phyloP scores from a whole-genome alignment of 257 asterid species.

The Ehretia macrophylla region DNA sequence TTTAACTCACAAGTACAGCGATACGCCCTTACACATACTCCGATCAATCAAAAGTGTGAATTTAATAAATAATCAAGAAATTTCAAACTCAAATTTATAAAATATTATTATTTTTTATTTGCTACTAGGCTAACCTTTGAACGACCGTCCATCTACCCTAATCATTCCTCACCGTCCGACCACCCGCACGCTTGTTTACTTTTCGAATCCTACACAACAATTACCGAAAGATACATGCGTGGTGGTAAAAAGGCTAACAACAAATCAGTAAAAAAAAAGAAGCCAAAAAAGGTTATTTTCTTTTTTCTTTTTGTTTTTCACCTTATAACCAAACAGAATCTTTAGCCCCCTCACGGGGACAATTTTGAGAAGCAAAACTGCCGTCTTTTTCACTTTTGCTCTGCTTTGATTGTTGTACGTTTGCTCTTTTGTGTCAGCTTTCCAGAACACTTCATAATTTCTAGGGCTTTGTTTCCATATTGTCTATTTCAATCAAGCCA shows the following conservation, averaged over 20 bases:
- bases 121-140: too few species aligned
- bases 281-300: background rate
- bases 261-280: too few species aligned
- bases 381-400: slow-evolving; percentile 11
- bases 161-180: background rate
- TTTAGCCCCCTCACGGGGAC: slow-evolving; percentile 1
- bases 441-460: slow-evolving; percentile 9
- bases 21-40: too few species aligned
- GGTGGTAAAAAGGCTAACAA: background rate
- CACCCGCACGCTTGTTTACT: background rate
- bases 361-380: slow-evolving; percentile 1
- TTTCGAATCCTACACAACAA: background rate
- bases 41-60: too few species aligned
- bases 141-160: too few species aligned
- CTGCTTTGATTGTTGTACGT: slow-evolving; percentile 33
- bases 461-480: slow-evolving; percentile 16
- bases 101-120: too few species aligned
- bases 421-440: slow-evolving; percentile 28
- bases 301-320: background rate
- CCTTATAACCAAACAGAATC: background rate
- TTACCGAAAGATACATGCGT: background rate
- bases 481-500: background rate
- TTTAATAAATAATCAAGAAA: too few species aligned
- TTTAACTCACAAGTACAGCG: too few species aligned
- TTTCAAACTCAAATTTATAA: too few species aligned